A percentile compares a stretch with the other conserved stretches of the same genome.
Evolutionary conservation across 2,329 filamentous ascomycete genomes (phyloP).

Genomic region (Chaetomium strumarium): DNA sequence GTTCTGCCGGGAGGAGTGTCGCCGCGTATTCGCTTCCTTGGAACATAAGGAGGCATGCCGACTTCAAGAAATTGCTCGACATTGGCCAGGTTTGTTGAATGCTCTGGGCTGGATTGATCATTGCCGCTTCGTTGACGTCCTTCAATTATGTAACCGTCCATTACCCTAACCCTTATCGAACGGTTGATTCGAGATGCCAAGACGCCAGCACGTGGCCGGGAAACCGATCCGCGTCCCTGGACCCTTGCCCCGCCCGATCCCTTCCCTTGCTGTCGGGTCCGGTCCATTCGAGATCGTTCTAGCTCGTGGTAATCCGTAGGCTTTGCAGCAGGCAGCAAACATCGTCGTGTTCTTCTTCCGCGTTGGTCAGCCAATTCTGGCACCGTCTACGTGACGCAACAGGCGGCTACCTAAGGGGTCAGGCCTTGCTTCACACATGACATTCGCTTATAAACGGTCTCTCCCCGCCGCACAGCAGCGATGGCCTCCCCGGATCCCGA

Average conservation of each 20-base stretch:
- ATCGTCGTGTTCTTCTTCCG: neutral
- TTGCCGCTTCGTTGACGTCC: neutral
- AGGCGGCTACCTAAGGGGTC: neutral
- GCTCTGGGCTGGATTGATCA: neutral
- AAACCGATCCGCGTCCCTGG: too few relatives aligned
- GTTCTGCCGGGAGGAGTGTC: constrained; percentile 36
- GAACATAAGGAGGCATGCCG: constrained; percentile 61
- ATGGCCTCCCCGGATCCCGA: constrained; percentile 50
- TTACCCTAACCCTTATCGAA: neutral
- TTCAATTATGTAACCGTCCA: neutral
- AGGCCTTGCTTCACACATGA: neutral
- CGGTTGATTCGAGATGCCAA: constrained; percentile 5
- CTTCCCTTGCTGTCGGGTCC: constrained; percentile 14
- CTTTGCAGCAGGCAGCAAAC: constrained; percentile 2
- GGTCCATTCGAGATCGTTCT: constrained; percentile 23
- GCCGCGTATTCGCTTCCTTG: constrained; percentile 58
- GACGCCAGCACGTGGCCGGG: too few relatives aligned
- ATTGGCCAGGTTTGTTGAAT: constrained; percentile 2
- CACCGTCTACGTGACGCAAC: constrained; percentile 1
- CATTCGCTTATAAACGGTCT: neutral
- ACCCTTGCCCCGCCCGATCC: constrained; percentile 3
- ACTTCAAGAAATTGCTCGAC: neutral
- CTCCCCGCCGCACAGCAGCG: constrained; percentile 19
- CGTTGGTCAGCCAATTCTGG: constrained; percentile 17
- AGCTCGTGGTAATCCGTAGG: constrained; percentile 8